Percentiles rank a stretch among this genome's conserved stretches.
Conservation (phyloP, 805 yeast genomes). For the Candida coquimbonensis region DNA sequence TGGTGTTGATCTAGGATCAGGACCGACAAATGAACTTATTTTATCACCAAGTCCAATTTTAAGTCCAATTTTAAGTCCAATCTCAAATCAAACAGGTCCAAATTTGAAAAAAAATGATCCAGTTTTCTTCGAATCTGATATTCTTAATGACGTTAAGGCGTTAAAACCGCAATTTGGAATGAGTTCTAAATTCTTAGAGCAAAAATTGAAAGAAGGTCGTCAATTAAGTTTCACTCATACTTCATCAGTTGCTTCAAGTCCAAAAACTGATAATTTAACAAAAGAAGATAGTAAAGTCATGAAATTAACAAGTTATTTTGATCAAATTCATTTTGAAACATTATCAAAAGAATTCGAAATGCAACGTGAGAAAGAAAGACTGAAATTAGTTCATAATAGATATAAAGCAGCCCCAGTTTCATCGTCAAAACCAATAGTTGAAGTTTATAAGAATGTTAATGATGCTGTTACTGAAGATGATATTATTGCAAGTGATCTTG, state of each 20-base stretch:
- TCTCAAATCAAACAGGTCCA: conserved; percentile 1
- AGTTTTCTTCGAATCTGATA: background rate
- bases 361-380: conserved; percentile 76
- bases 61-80: background rate
- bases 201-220: conserved; percentile 23
- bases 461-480: conserved; percentile 71
- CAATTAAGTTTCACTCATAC: conserved; percentile 13
- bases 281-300: conserved; percentile 42
- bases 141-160: background rate
- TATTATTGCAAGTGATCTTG: conserved; percentile 11
- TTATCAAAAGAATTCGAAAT: conserved; percentile 79
- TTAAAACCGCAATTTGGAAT: conserved; percentile 16
- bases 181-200: conserved; percentile 21
- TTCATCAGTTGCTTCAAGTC: conserved; percentile 2
- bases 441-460: conserved; percentile 77
- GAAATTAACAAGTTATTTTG: conserved; percentile 59
- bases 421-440: conserved; percentile 80
- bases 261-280: conserved; percentile 7
- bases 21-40: background rate
- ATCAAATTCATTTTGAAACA: conserved; percentile 72
- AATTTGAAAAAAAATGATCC: background rate
- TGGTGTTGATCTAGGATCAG: conserved; percentile 5
- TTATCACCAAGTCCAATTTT: too few relatives aligned
- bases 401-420: conserved; percentile 65
- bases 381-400: conserved; percentile 50